phyloP scores from a whole-genome alignment of 2,329 filamentous ascomycete species.

The Phialophora expanda region DNA sequence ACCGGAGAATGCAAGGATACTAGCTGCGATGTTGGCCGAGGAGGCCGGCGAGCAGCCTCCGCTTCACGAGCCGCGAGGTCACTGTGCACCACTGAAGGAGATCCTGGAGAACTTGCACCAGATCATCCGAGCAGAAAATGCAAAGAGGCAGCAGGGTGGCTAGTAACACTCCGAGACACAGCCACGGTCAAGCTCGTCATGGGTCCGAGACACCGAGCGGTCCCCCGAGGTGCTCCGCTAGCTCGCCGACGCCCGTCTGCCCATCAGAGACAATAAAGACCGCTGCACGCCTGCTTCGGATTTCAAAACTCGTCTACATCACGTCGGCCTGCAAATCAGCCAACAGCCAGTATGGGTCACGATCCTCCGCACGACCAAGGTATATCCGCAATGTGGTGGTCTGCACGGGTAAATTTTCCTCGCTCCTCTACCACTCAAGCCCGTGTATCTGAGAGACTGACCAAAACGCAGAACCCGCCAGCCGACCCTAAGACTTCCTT shows the following conservation, averaged over 20 bases:
- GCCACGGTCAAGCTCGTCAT: background rate
- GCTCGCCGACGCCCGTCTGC: background rate
- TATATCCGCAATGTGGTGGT: slow-evolving; percentile 28
- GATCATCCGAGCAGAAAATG: background rate
- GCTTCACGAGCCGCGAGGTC: slow-evolving; percentile 18
- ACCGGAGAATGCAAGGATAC: slow-evolving; percentile 8
- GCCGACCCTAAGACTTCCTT: slow-evolving; percentile 24
- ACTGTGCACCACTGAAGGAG: slow-evolving; percentile 10
- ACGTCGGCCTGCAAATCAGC: background rate
- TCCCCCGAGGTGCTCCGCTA: background rate
- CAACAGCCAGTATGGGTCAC: background rate
- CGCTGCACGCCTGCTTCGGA: background rate
- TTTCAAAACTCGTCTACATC: background rate
- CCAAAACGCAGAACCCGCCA: slow-evolving; percentile 20
- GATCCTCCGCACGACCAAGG: slow-evolving; percentile 10
- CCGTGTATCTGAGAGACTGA: slow-evolving; percentile 1
- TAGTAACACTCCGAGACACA: background rate
- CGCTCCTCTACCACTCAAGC: background rate
- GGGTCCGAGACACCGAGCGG: background rate
- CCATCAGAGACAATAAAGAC: background rate
- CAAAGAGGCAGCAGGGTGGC: background rate
- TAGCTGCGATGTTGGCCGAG: slow-evolving; percentile 18
- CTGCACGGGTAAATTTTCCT: slow-evolving; percentile 10
- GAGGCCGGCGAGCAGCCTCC: slow-evolving; percentile 22
- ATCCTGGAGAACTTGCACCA: slow-evolving; percentile 13